Percentiles rank a stretch among this genome's conserved stretches.
phyloP scores from a whole-genome alignment of 164 flowering plant genomes.

The Tinospora cordifolia region DNA sequence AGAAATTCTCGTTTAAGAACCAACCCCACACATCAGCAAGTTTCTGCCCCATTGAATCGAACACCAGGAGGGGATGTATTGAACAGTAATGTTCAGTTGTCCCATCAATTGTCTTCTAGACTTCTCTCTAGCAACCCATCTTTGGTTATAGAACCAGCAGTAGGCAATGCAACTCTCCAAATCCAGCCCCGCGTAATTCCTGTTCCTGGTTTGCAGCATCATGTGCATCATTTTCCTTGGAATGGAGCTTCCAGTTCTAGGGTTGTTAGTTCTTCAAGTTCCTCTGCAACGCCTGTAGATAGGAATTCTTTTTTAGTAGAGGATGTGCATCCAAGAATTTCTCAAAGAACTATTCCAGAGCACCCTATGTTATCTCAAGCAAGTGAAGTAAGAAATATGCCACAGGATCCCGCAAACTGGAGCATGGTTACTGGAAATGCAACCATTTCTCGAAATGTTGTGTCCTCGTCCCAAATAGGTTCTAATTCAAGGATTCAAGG shows the following conservation, averaged over 20 bases:
- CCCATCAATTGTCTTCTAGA: constrained; percentile 21
- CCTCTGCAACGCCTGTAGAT: constrained; percentile 26
- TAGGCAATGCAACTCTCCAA: constrained; percentile 23
- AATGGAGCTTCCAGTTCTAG: constrained; percentile 34
- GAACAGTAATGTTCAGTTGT: constrained; percentile 15
- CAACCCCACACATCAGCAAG: constrained; percentile 23
- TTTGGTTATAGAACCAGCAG: constrained; percentile 25
- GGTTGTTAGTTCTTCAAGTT: constrained; percentile 22
- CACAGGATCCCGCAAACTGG: constrained; percentile 31
- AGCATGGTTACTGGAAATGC: constrained; percentile 25
- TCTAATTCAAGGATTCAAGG: constrained; percentile 32
- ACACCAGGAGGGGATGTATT: constrained; percentile 13
- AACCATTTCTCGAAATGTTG: constrained; percentile 32
- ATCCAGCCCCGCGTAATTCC: constrained; percentile 22
- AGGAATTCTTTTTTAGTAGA: constrained; percentile 22
- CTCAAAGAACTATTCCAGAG: constrained; percentile 36
- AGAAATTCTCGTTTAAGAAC: constrained; percentile 37
- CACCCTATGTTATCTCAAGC: constrained; percentile 41
- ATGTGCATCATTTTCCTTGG: constrained; percentile 31
- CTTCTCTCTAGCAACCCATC: constrained; percentile 21
- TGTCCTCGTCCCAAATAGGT: constrained; percentile 39
- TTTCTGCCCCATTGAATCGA: constrained; percentile 25
- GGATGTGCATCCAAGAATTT: constrained; percentile 31
- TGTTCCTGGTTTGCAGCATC: constrained; percentile 25
- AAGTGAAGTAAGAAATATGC: constrained; percentile 31